Conservation (phyloP, 2,329 filamentous ascomycete genomes). For the Botryotinia calthae region DNA sequence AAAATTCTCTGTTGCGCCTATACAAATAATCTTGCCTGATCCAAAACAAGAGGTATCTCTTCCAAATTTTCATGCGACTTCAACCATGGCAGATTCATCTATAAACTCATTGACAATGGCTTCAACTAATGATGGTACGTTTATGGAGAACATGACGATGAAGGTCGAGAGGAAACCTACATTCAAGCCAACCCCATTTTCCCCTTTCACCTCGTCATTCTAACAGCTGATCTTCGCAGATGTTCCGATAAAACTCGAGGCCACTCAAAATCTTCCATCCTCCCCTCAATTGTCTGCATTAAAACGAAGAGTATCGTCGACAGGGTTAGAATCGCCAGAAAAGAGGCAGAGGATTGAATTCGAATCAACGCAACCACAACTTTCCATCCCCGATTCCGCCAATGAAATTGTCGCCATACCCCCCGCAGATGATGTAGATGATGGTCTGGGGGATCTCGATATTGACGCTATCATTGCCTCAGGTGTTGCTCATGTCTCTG, state of each 20-base stretch:
- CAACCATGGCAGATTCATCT: conserved; percentile 9
- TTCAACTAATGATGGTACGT: conserved; percentile 11
- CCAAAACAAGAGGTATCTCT: not conserved
- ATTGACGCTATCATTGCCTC: conserved; percentile 10
- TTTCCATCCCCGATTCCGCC: not conserved
- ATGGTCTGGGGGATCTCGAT: conserved; percentile 10
- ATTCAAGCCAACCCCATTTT: not conserved
- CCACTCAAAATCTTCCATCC: not conserved
- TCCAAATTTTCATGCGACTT: conserved; percentile 6
- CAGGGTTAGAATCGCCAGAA: conserved; percentile 12
- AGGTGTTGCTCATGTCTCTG: conserved; percentile 8
- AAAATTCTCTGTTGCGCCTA: conserved; percentile 11
- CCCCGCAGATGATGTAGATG: not conserved
- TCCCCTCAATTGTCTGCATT: conserved; percentile 5
- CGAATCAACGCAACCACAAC: not conserved
- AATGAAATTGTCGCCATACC: not conserved
- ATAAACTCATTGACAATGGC: not conserved
- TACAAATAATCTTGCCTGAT: not conserved
- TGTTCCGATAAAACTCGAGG: conserved; percentile 14
- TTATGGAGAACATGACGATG: not conserved
- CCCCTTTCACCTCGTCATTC: not conserved
- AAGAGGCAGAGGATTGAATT: conserved; percentile 26
- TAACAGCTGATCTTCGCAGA: conserved; percentile 8
- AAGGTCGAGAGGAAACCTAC: not conserved
- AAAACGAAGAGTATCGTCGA: conserved; percentile 12